Evolutionary conservation across 2,329 filamentous ascomycete species (phyloP).

Genomic region (Zymoseptoria ardabiliae): DNA sequence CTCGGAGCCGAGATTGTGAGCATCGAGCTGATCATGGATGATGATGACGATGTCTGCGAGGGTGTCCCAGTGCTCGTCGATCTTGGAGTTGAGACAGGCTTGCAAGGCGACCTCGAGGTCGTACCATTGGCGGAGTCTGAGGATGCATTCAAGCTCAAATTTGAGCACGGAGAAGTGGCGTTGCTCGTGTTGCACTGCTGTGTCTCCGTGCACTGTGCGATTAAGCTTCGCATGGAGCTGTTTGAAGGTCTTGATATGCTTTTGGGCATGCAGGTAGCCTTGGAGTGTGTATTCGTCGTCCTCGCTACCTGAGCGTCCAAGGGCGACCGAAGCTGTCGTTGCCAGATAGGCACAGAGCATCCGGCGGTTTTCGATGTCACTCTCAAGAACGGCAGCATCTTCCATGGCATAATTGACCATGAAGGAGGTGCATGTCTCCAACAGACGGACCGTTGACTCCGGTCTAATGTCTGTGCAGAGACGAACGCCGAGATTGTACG

Average conservation of each 20-base stretch:
- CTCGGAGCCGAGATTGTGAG: background rate
- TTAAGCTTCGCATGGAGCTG: constrained; percentile 30
- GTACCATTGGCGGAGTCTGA: constrained; percentile 61
- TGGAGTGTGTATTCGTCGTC: constrained; percentile 45
- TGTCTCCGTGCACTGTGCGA: constrained; percentile 34
- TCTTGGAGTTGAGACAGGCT: constrained; percentile 23
- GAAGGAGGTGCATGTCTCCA: constrained; percentile 36
- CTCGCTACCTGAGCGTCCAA: constrained; percentile 42
- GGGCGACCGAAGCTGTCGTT: constrained; percentile 37
- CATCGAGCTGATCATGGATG: constrained; percentile 31
- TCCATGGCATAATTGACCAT: constrained; percentile 19
- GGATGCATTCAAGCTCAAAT: constrained; percentile 71
- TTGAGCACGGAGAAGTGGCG: constrained; percentile 55
- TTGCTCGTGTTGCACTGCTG: constrained; percentile 30
- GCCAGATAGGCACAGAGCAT: constrained; percentile 66
- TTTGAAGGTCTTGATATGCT: constrained; percentile 52
- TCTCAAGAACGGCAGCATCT: constrained; percentile 8
- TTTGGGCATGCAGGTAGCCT: constrained; percentile 55
- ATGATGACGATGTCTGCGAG: constrained; percentile 42
- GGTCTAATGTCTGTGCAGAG: constrained; percentile 53
- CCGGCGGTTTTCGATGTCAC: constrained; percentile 45
- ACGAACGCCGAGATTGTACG: constrained; percentile 69
- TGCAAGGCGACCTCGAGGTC: constrained; percentile 55
- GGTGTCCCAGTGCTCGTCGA: constrained; percentile 36
- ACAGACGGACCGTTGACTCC: constrained; percentile 48